These are phyloP conservation scores for Aspergillus phoenicis DNA, from an alignment of 2,329 filamentous ascomycete species.

Conservation along the genomic window DNA sequence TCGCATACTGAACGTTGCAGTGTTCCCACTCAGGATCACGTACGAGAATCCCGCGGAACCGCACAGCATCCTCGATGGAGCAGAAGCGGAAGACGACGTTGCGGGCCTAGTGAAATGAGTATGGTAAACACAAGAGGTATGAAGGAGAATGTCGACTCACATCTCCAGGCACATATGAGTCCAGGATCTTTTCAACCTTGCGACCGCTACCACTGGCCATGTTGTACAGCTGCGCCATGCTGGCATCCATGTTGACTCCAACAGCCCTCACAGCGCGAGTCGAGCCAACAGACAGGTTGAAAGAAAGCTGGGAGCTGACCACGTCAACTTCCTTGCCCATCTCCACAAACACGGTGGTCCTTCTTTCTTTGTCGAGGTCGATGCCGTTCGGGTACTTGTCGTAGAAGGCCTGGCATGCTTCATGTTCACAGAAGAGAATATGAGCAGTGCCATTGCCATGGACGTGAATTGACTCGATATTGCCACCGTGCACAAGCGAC, in stretches of 20 bases:
- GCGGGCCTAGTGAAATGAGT: conserved; percentile 36
- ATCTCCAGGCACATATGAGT: conserved; percentile 42
- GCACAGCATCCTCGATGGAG: conserved; percentile 49
- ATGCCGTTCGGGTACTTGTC: conserved; percentile 42
- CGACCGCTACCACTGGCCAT: conserved; percentile 45
- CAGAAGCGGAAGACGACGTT: conserved; percentile 53
- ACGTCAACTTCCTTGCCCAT: conserved; percentile 44
- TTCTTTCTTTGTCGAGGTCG: conserved; percentile 33
- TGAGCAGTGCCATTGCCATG: conserved; percentile 29
- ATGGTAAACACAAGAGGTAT: background rate
- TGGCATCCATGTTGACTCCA: conserved; percentile 45
- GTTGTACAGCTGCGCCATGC: conserved; percentile 38
- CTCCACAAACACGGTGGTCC: conserved; percentile 39
- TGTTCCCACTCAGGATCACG: conserved; percentile 50
- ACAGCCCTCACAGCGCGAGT: conserved; percentile 52
- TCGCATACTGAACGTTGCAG: conserved; percentile 46
- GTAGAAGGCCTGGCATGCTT: conserved; percentile 40
- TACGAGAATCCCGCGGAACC: conserved; percentile 46
- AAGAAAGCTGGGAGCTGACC: conserved; percentile 45
- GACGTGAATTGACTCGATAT: conserved; percentile 37
- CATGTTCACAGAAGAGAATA: conserved; percentile 40
- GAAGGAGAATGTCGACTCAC: conserved; percentile 36
- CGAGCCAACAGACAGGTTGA: conserved; percentile 43
- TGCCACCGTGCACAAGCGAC: conserved; percentile 43
- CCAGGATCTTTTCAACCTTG: conserved; percentile 50